Conservation (phyloP, 306 rosid genomes). For the Trifolium fragiferum region DNA sequence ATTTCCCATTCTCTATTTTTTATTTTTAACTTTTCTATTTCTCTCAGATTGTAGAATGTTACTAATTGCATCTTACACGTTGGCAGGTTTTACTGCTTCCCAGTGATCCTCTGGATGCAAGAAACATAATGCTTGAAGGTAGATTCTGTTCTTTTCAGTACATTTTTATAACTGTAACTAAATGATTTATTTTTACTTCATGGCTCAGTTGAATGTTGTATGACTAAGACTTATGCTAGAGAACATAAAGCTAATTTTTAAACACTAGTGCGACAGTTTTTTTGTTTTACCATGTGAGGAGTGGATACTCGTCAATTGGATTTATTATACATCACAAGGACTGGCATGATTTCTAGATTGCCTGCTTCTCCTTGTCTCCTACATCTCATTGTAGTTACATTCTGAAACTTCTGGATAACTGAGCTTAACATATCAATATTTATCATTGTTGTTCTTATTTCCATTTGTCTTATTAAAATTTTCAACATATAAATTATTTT, state of each 20-base stretch:
- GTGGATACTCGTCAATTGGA: slow-evolving; percentile 19
- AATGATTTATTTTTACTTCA: slow-evolving; percentile 26
- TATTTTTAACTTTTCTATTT: background rate
- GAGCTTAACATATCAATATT: slow-evolving; percentile 17
- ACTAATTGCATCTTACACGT: slow-evolving; percentile 27
- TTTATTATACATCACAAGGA: slow-evolving; percentile 3
- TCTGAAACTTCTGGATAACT: slow-evolving; percentile 24
- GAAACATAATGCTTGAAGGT: slow-evolving; percentile 99
- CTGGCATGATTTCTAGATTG: slow-evolving; percentile 22
- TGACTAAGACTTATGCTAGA: slow-evolving; percentile 21
- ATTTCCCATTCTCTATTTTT: background rate
- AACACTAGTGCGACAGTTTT: slow-evolving; percentile 19
- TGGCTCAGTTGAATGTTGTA: slow-evolving; percentile 35
- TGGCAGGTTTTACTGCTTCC: slow-evolving; percentile 78
- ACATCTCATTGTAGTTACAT: slow-evolving; percentile 28
- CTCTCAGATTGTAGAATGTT: slow-evolving; percentile 40
- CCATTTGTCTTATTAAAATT: slow-evolving; percentile 26
- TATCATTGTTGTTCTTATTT: slow-evolving; percentile 12
- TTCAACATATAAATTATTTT: slow-evolving; percentile 20
- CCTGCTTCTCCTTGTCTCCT: background rate
- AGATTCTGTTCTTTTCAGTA: slow-evolving; percentile 31
- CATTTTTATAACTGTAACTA: slow-evolving; percentile 24
- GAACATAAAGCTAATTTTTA: slow-evolving; percentile 8
- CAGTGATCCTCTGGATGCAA: slow-evolving; percentile 93
- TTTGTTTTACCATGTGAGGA: slow-evolving; percentile 1